Evolutionary conservation across 768 basidiomycete species (phyloP).

Genomic region (Lepiota venenata): DNA sequence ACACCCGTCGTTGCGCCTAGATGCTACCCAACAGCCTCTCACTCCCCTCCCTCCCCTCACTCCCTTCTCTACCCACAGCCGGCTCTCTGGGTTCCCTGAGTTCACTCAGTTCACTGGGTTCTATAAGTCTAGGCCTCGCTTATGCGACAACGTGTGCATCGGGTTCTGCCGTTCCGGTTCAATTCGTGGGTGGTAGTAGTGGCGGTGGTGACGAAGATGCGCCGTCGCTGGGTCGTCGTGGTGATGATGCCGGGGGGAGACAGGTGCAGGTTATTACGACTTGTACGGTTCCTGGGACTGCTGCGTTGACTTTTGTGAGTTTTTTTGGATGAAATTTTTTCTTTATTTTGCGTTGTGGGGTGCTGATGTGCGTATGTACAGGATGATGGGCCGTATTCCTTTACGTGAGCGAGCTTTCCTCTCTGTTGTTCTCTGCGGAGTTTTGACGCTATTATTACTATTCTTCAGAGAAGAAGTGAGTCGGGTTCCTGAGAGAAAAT

Average conservation of each 20-base stretch:
- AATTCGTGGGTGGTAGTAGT: neutral
- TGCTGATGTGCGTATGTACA: slow-evolving; percentile 10
- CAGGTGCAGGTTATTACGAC: slow-evolving; percentile 23
- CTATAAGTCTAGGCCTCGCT: slow-evolving; percentile 1
- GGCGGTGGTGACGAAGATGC: neutral
- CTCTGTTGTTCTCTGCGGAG: neutral
- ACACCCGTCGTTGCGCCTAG: neutral
- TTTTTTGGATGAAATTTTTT: neutral
- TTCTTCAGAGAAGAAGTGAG: slow-evolving; percentile 29
- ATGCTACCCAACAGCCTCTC: slow-evolving; percentile 2
- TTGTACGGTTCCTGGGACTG: slow-evolving; percentile 31
- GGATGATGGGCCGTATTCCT: slow-evolving; percentile 42
- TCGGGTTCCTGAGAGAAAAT: slow-evolving; percentile 27
- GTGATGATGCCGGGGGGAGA: neutral
- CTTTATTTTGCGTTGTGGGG: neutral
- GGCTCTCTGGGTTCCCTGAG: slow-evolving; percentile 4
- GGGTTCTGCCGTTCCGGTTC: slow-evolving; percentile 1
- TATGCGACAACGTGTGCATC: neutral
- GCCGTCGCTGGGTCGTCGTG: neutral
- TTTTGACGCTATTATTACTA: neutral
- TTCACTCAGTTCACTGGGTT: slow-evolving; percentile 1
- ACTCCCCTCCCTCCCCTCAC: neutral
- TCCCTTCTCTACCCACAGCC: neutral
- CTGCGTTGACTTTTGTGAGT: slow-evolving; percentile 32
- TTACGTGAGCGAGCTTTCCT: slow-evolving; percentile 23